Conservation (phyloP, 2,329 filamentous ascomycete species). For the Beauveria sp. region DNA sequence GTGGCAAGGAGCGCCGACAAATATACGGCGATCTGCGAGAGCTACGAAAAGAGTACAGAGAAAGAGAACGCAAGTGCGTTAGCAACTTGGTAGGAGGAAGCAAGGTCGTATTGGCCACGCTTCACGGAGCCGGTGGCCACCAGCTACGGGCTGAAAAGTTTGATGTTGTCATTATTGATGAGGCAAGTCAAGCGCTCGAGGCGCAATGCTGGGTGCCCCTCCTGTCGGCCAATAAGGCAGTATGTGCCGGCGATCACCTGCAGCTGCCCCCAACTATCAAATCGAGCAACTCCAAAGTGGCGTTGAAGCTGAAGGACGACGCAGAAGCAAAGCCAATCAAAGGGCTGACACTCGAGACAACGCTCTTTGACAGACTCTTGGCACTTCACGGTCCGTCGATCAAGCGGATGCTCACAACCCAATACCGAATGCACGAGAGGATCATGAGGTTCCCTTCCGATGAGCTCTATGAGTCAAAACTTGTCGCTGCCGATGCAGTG, state of each 20-base stretch:
- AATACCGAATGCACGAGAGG: constrained; percentile 94
- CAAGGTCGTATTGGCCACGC: constrained; percentile 82
- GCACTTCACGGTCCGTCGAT: constrained; percentile 71
- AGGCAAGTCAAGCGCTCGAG: constrained; percentile 91
- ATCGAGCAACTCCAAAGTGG: constrained; percentile 51
- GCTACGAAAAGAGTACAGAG: constrained; percentile 78
- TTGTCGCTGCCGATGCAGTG: constrained; percentile 75
- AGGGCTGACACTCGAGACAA: constrained; percentile 68
- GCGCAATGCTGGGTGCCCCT: constrained; percentile 96
- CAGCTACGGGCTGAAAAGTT: constrained; percentile 76
- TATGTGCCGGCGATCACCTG: constrained; percentile 89
- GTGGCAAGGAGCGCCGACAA: constrained; percentile 66
- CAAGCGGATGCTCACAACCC: constrained; percentile 91
- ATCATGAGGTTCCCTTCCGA: constrained; percentile 95
- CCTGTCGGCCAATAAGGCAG: constrained; percentile 70
- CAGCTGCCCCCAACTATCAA: constrained; percentile 95
- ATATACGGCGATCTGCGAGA: constrained; percentile 83
- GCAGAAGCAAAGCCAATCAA: constrained; percentile 33
- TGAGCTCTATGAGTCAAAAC: constrained; percentile 74
- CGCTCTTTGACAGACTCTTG: constrained; percentile 84
- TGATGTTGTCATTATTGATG: constrained; percentile 91
- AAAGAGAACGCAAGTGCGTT: constrained; percentile 77
- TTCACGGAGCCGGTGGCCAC: constrained; percentile 84
- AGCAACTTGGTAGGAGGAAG: constrained; percentile 65
- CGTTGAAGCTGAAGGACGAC: constrained; percentile 29